Base-by-base conservation (phyloP, 2,329 filamentous ascomycete genomes). In the Talaromyces sp. region DNA sequence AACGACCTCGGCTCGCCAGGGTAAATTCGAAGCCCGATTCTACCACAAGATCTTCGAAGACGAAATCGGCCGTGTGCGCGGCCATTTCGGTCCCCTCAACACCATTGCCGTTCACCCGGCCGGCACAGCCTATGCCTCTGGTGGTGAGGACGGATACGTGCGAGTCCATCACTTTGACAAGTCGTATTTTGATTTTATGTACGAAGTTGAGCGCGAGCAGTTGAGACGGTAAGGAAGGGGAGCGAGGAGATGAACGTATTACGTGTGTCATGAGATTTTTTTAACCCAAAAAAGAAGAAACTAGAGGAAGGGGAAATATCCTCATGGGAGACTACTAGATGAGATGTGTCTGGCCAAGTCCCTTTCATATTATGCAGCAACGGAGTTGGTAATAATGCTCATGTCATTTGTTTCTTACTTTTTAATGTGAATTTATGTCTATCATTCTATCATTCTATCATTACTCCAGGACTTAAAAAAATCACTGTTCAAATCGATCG, bases 41-140 rank as follows among this genome's bases (percentile, higher is more conserved):
- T 99, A 97, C 84, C 95, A 99, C 88, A 98, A 96, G 85, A 89
- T 99, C 76, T 98, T 99, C 76, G 92, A 96, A 80, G 93, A 99
- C 78, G 95, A 99, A 82, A 93, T 98, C 72, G 95, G 95, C 69
- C 89, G 95, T 82, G 95, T 99, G 66, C 86, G 92, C 74, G 95
- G 95, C 65, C 95, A 99, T 79, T 99, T 99, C 79, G 95, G 95
- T 74, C 95, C 90, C 67, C 83, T 97, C 64, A 97, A 99, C 84
- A 97, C 95, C 64, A 91, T 99, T 69, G 93, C 95, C 55, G 91
- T 91, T 61, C 91, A 96, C 78, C 95, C 95, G 31, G 89, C 89
- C 63, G 95, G 95, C 71, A 93, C 89, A 74, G 87, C 91, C 71
- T 99, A 99, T 80, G 93, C 92, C 71, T 93, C 89, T 72, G 95